These are phyloP conservation scores for Suillus lakei DNA, from an alignment of 768 basidiomycete genomes.

Conservation along the genomic window DNA sequence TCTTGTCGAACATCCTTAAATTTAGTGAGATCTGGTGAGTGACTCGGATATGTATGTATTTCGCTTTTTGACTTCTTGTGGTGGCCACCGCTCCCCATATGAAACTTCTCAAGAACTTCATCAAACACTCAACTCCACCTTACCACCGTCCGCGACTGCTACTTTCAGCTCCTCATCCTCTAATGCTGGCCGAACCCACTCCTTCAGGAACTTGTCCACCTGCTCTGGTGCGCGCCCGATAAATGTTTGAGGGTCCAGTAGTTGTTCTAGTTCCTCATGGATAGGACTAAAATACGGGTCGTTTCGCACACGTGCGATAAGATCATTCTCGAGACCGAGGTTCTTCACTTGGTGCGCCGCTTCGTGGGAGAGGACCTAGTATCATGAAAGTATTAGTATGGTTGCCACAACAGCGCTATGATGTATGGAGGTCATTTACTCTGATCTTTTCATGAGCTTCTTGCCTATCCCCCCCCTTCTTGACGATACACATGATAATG, in stretches of 20 bases:
- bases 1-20: not conserved
- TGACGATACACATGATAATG: constrained; percentile 98
- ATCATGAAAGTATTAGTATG: constrained; percentile 16
- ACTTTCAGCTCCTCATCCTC: constrained; percentile 57
- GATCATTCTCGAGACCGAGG: constrained; percentile 92
- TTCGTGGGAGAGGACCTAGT: constrained; percentile 89
- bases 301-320: constrained; percentile 82
- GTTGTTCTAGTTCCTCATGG: constrained; percentile 71
- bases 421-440: constrained; percentile 43
- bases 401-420: constrained; percentile 18
- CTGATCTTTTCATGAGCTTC: constrained; percentile 97
- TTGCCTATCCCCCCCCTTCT: constrained; percentile 92
- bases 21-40: not conserved
- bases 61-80: constrained; percentile 6
- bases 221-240: constrained; percentile 95
- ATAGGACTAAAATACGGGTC: constrained; percentile 93
- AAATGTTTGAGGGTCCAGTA: constrained; percentile 89
- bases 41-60: not conserved
- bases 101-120: constrained; percentile 7
- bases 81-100: not conserved
- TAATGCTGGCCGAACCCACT: constrained; percentile 89
- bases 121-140: constrained; percentile 70
- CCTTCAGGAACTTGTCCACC: constrained; percentile 84
- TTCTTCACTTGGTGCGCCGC: constrained; percentile 94
- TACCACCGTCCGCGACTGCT: constrained; percentile 54